Percentiles rank a stretch among this genome's conserved stretches.
Evolutionary conservation across 257 asterid species (phyloP).

Genomic region (Solanum bukasovii): DNA sequence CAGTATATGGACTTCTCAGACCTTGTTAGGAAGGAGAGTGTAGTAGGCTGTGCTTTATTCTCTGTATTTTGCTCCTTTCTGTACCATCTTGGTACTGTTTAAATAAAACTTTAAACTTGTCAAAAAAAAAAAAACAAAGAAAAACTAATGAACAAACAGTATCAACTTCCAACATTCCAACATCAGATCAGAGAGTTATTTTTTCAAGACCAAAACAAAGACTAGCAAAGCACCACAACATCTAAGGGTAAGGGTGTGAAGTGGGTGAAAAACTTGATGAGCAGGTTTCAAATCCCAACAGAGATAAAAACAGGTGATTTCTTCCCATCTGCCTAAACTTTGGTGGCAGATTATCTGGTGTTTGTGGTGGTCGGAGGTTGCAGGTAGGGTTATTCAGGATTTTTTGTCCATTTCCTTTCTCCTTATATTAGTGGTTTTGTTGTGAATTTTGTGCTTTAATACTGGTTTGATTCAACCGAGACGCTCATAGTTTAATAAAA

Average conservation of each 20-base stretch:
- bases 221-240: background rate
- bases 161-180: background rate
- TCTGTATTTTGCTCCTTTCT: background rate
- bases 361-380: background rate
- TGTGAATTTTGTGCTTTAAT: background rate
- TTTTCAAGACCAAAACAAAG: background rate
- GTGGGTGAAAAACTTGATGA: background rate
- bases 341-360: background rate
- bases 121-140: background rate
- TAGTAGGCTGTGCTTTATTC: background rate
- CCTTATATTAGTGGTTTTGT: background rate
- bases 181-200: background rate
- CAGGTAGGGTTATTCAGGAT: background rate
- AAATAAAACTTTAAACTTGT: background rate
- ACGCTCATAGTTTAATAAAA: background rate
- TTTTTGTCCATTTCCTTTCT: background rate
- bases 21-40: background rate
- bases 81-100: background rate
- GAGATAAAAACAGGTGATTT: background rate
- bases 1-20: background rate
- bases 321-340: background rate
- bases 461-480: background rate
- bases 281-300: background rate
- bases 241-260: background rate
- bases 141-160: background rate